Evolutionary conservation across 129 eudicot species (phyloP).

Genomic region (Pittosporum tobira): DNA sequence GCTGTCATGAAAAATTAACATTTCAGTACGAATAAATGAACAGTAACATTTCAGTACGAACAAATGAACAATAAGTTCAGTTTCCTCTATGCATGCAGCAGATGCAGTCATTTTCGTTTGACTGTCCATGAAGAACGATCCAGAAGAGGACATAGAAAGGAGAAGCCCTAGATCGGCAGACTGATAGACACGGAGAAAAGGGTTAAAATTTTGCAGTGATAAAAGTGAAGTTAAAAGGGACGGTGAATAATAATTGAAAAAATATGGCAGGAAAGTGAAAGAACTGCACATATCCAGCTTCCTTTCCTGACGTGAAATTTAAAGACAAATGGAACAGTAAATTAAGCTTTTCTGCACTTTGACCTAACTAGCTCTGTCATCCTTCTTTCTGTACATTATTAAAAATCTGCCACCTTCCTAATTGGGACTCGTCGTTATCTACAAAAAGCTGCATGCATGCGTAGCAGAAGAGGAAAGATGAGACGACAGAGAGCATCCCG

Average conservation of each 20-base stretch:
- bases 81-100: too few relatives aligned
- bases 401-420: not conserved
- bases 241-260: constrained; percentile 15
- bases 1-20: too few relatives aligned
- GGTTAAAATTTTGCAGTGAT: not conserved
- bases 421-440: not conserved
- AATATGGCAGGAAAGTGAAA: constrained; percentile 6
- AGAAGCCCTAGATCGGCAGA: not conserved
- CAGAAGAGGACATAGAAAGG: not conserved
- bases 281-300: constrained; percentile 3
- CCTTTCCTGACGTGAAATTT: not conserved
- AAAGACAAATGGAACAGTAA: not conserved
- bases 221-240: not conserved
- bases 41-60: too few relatives aligned
- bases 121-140: not conserved
- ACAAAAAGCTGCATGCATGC: not conserved
- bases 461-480: not conserved
- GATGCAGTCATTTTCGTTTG: not conserved
- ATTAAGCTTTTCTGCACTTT: too few relatives aligned
- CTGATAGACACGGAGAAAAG: not conserved
- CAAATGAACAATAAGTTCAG: too few relatives aligned
- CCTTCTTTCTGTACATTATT: not conserved
- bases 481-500: not conserved
- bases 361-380: too few relatives aligned
- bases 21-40: too few relatives aligned